Evolutionary conservation across 2,329 filamentous ascomycete genomes (phyloP), one percentile per base, ranked within the genome.

Genomic region (Trichophyton rubrum): DNA sequence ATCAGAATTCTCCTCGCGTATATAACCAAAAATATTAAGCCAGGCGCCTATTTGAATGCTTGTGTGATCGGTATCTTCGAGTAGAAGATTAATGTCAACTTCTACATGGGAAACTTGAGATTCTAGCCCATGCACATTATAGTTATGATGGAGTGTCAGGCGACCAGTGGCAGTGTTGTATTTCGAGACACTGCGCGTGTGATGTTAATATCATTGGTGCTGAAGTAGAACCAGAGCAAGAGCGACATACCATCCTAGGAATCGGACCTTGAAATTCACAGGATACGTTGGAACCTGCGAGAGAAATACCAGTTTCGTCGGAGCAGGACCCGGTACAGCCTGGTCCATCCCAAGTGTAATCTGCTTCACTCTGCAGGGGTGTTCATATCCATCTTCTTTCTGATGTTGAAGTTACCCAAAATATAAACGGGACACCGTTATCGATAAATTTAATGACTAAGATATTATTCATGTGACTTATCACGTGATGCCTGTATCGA

Each of bases 1-100:
- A 11, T 35, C 15, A 15, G 27, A 8, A 3, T 2, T 64, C 53
- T 66, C 58, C 49, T 70, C 70, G 45, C 77, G 79, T 62, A 91
- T 78, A 71, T 95, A 95, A 4, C 91, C 92, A 65, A 96, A 82
- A 2, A 96, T 80, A 70, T 96, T 95, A 57, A 96, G 74, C 90
- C 91, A 96, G 62, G 86, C 81, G n/a, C 92, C 92, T 27, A 87
- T 75, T 58, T 84, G 80, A 59, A 87, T 80, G 58, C 88, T 79
- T 60, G 85, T 80, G 22, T 80, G 74, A 20, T 81, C 82, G 61
- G 93, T 74, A 8, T 76, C 79, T 67, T 85, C 80, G 3, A 95
- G 79, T 2, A 95, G 73, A 64, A 91, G 82, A 59, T 82, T 80
- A 62, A 95, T 80, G 67, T 93, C 83, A 40, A 95, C 88, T 83